Conservation (phyloP, 768 basidiomycete genomes). For the Cyathus striatus region DNA sequence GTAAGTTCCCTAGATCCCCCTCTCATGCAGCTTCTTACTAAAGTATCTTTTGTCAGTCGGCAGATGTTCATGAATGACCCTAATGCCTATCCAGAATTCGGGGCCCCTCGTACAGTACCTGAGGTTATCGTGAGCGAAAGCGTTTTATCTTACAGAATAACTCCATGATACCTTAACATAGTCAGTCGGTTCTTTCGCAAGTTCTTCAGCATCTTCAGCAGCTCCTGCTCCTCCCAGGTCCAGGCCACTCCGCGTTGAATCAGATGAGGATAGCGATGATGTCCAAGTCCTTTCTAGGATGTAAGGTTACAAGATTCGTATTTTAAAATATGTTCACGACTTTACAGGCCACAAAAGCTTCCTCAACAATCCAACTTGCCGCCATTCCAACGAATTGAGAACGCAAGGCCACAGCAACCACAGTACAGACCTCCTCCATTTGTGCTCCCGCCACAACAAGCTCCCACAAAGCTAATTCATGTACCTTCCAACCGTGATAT, state of each 20-base stretch:
- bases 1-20: slow-evolving; percentile 11
- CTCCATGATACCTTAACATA: background rate
- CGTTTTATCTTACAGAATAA: slow-evolving; percentile 1
- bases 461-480: slow-evolving; percentile 20
- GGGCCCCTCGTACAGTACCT: slow-evolving; percentile 12
- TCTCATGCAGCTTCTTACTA: background rate
- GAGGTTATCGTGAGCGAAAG: slow-evolving; percentile 22
- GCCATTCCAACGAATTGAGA: background rate
- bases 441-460: slow-evolving; percentile 6
- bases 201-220: slow-evolving; percentile 1
- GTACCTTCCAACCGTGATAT: slow-evolving; percentile 28
- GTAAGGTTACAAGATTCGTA: background rate
- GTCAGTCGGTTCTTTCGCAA: slow-evolving; percentile 9
- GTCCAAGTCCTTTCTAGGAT: background rate
- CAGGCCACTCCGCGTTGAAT: background rate
- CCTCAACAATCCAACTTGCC: background rate
- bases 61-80: slow-evolving; percentile 23
- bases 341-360: background rate
- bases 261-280: background rate
- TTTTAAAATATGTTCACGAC: background rate
- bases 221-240: background rate
- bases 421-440: slow-evolving; percentile 7
- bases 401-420: slow-evolving; percentile 7
- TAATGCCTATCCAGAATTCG: slow-evolving; percentile 27
- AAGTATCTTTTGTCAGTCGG: slow-evolving; percentile 18